Evolutionary conservation across 2,329 filamentous ascomycete genomes (phyloP), one percentile per base, ranked within the genome.

Genomic region (Ophiostoma australiae): DNA sequence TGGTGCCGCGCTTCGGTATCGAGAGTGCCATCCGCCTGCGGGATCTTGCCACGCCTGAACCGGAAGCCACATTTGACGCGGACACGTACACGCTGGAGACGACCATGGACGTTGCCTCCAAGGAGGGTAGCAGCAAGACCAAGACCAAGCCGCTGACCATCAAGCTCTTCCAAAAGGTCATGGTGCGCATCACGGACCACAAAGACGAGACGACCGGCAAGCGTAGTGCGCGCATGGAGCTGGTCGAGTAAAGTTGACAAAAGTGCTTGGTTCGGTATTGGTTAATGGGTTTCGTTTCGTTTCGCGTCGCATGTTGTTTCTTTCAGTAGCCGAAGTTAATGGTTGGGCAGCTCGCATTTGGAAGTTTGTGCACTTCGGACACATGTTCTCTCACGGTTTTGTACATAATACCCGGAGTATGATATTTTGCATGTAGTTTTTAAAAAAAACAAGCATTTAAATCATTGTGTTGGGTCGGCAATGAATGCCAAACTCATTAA

Each of bases 201-300:
- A 92, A 94, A 84, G 95, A 99, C 80, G 92, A 96, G 82, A 88
- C 88, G 72, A 97, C 94, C n/a, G 95, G 95, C 71, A 99, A 98
- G 89, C 88, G 95, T 74, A 94, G 92, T 75, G 91, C 94, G 31
- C 93, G 90, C 84, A 86, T 95, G 84, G 89, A 90, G 80, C 78
- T 91, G 77, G 81, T 90, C 1, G 37, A 70, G 67, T 27, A n/a
- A 11, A 11, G 17, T n/a, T 48, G n/a, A 27, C 20, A 39, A 67
- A 67, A 39, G 65, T 67, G 65, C 3, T 39, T 67, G 35, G 23
- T 67, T 67, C 4, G 20, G 11, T 67, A 27, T 41, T 17, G 65
- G 65, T 7, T 58, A 7, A 20, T 67, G 20, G n/a, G 58, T 31
- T 31, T 31, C 27, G 13, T 63, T 61, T 44, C 41, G 41, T 17